Percentiles rank a stretch among this genome's conserved stretches.
Conservation (phyloP, 345 rosid species). For the Orychophragmus violaceus region DNA sequence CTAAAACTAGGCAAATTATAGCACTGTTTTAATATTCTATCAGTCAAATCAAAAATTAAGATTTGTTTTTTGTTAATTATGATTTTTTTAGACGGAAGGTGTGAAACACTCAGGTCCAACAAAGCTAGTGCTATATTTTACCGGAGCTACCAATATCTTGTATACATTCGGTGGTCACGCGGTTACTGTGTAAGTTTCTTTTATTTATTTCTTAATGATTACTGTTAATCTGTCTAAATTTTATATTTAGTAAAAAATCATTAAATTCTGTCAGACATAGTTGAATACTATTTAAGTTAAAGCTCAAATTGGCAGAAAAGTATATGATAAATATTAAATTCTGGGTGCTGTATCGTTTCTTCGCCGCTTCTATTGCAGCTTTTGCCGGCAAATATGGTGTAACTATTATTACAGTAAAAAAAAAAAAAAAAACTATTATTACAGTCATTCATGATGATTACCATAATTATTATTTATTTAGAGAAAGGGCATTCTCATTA, state of each 20-base stretch:
- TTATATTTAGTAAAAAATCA: background rate
- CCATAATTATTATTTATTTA: conserved; percentile 10
- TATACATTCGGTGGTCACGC: conserved; percentile 99
- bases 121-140: conserved; percentile 84
- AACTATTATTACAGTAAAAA: conserved; percentile 31
- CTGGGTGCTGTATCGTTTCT: conserved; percentile 38
- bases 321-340: conserved; percentile 17
- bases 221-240: background rate
- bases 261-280: conserved; percentile 24
- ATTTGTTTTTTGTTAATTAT: background rate
- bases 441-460: conserved; percentile 24
- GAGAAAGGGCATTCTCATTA: too few species aligned
- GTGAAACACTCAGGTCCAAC: conserved; percentile 76
- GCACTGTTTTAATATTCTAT: background rate
- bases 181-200: conserved; percentile 82
- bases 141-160: conserved; percentile 97
- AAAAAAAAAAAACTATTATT: conserved; percentile 33
- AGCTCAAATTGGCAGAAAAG: conserved; percentile 6
- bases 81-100: conserved; percentile 41
- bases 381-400: conserved; percentile 65
- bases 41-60: background rate
- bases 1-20: background rate
- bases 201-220: background rate
- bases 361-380: conserved; percentile 84
- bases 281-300: conserved; percentile 20